phyloP scores from a whole-genome alignment of 106 monocot genomes.

The Acorus gramineus region DNA sequence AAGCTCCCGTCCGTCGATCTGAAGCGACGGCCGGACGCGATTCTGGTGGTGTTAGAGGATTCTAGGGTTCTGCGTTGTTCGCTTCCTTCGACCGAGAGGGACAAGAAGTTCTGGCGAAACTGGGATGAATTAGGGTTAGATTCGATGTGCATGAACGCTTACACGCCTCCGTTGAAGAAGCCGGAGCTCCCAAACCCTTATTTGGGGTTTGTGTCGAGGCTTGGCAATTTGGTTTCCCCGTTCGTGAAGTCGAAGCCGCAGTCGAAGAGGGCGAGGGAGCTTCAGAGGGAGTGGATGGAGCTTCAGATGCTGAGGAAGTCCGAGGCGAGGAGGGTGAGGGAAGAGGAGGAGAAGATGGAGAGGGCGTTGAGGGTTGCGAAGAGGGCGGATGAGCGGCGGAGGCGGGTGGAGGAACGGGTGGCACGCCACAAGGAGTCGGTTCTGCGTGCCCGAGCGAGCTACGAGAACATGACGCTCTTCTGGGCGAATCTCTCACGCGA shows the following conservation, averaged over 20 bases:
- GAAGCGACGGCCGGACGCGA: conserved; percentile 37
- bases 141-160: conserved; percentile 65
- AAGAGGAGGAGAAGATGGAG: conserved; percentile 51
- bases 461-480: conserved; percentile 39
- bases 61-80: conserved; percentile 52
- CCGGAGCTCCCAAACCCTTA: conserved; percentile 56
- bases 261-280: conserved; percentile 47
- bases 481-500: conserved; percentile 61
- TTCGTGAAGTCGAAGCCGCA: conserved; percentile 35
- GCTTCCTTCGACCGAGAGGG: conserved; percentile 46
- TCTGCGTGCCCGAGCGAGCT: conserved; percentile 49
- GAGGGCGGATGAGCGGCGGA: conserved; percentile 52
- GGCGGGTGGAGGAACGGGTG: conserved; percentile 38
- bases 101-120: conserved; percentile 50
- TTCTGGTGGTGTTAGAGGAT: conserved; percentile 64
- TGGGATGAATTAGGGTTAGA: conserved; percentile 49
- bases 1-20: conserved; percentile 40
- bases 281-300: conserved; percentile 51
- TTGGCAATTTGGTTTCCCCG: conserved; percentile 14
- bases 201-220: conserved; percentile 30
- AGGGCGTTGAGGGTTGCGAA: conserved; percentile 37
- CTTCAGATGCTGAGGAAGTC: not conserved
- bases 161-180: conserved; percentile 56
- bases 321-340: conserved; percentile 22
- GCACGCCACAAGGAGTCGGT: conserved; percentile 44